phyloP scores from a whole-genome alignment of 495 filamentous ascomycete species.

The Trichoderma asperelloides region DNA sequence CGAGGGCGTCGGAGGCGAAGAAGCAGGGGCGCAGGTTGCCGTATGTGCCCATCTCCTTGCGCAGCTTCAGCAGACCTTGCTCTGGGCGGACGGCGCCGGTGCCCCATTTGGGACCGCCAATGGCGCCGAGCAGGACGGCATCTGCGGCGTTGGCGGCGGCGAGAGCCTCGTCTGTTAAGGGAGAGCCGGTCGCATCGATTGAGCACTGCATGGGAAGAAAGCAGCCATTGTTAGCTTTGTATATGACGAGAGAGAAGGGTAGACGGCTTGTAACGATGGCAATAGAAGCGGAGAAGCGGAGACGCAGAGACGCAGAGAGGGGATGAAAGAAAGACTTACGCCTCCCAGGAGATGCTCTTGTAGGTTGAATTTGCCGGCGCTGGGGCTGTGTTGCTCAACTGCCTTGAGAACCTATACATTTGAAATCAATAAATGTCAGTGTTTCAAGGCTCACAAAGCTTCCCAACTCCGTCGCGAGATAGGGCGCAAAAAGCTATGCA shows the following conservation, averaged over 20 bases:
- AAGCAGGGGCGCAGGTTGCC: conserved; percentile 97
- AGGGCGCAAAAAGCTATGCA: no score
- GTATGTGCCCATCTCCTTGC: conserved; percentile 90
- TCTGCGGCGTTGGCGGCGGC: conserved; percentile 80
- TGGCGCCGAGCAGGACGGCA: conserved; percentile 87
- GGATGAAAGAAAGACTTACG: conserved; percentile 46
- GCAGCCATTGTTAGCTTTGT: not conserved
- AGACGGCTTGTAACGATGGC: no score
- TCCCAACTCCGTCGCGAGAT: no score
- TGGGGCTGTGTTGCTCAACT: conserved; percentile 58
- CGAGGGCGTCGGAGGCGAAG: conserved; percentile 85
- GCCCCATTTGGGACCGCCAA: conserved; percentile 97
- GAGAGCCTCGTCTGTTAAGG: conserved; percentile 80
- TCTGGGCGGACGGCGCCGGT: conserved; percentile 83
- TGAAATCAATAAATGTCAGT: conserved; percentile 7
- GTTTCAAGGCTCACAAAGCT: not conserved
- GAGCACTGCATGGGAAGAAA: conserved; percentile 50
- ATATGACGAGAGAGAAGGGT: not conserved
- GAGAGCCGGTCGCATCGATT: conserved; percentile 70
- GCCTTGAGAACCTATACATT: conserved; percentile 59
- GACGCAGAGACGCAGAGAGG: not conserved
- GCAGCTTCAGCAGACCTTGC: conserved; percentile 85
- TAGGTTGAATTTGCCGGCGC: conserved; percentile 73
- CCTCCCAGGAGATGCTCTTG: conserved; percentile 89
- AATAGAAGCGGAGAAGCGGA: no score